These are phyloP conservation scores for Cercophora newfieldiana DNA, from an alignment of 495 filamentous ascomycete species.

Conservation along the genomic window DNA sequence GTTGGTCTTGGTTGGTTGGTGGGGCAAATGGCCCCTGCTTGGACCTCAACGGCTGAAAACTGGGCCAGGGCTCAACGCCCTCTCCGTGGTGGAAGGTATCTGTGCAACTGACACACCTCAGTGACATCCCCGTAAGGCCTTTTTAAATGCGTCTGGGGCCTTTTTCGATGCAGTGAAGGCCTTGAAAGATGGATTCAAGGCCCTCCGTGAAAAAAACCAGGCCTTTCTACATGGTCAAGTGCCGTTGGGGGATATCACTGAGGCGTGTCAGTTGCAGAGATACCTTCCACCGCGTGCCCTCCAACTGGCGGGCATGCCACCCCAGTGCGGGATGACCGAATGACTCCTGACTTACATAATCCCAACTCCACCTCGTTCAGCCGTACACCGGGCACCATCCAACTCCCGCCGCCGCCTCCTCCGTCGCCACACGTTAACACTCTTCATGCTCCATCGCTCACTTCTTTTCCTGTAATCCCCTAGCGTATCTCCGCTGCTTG, in stretches of 20 bases:
- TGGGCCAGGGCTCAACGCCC: neutral
- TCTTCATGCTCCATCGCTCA: neutral
- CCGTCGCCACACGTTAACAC: neutral
- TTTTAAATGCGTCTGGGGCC: too few relatives aligned
- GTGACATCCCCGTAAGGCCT: too few relatives aligned
- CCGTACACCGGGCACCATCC: neutral
- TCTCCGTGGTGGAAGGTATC: neutral
- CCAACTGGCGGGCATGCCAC: neutral
- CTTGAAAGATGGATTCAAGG: too few relatives aligned
- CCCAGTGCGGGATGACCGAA: constrained; percentile 14
- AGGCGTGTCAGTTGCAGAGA: too few relatives aligned
- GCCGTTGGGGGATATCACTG: too few relatives aligned
- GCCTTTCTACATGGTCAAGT: too few relatives aligned
- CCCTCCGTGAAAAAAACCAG: too few relatives aligned
- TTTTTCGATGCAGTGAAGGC: too few relatives aligned
- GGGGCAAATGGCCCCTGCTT: neutral
- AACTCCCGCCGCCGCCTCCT: neutral
- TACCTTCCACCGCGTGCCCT: neutral
- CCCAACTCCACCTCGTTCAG: neutral
- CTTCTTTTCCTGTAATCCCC: neutral
- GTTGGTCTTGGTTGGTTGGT: neutral
- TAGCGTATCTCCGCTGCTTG: neutral
- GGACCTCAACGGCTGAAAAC: neutral
- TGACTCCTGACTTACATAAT: constrained; percentile 31
- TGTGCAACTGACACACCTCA: too few relatives aligned